Conservation (phyloP, 192 early-diverging fungal species). For the Mortierella hygrophila region DNA sequence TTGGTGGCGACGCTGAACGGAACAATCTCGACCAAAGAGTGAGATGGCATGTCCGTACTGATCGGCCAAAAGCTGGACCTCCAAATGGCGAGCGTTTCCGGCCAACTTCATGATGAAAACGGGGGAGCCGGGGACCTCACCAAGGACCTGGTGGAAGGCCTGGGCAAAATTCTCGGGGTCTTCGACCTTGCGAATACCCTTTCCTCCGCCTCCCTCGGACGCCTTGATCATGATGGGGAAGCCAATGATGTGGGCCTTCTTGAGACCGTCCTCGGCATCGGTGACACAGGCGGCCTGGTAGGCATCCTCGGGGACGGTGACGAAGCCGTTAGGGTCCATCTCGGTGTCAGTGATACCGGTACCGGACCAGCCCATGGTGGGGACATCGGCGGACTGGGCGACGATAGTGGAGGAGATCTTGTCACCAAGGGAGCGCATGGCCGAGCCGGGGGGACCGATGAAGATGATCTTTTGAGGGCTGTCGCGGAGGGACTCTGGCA, state of each 20-base stretch:
- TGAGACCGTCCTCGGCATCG: constrained; percentile 87
- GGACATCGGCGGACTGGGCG: constrained; percentile 96
- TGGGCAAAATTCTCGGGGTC: constrained; percentile 78
- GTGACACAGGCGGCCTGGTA: constrained; percentile 88
- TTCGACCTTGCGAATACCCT: constrained; percentile 97
- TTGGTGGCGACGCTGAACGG: constrained; percentile 98
- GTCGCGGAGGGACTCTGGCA: constrained; percentile 91
- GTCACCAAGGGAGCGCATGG: constrained; percentile 99
- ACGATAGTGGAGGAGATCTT: constrained; percentile 99
- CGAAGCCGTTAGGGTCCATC: constrained; percentile 77
- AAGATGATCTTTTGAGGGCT: constrained; percentile 90
- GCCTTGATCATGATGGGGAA: constrained; percentile 99
- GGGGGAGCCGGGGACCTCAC: constrained; percentile 97
- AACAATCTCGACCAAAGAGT: constrained; percentile 98
- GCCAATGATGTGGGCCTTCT: constrained; percentile 89
- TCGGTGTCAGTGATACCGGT: constrained; percentile 82
- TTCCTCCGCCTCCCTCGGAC: constrained; percentile 98
- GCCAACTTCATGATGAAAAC: constrained; percentile 99
- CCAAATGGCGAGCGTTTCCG: constrained; percentile 94
- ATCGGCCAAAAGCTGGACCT: constrained; percentile 97
- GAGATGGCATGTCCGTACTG: constrained; percentile 98
- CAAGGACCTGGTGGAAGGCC: constrained; percentile 88
- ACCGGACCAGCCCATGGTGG: constrained; percentile 97
- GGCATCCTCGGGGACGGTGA: constrained; percentile 84
- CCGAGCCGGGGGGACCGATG: constrained; percentile 95